phyloP scores from a whole-genome alignment of 345 rosid species.

The Arabidopsis thaliana region TAIR10.1 NC_003074.8:22665501-22666000 shows the following conservation, averaged over 20 bases:
- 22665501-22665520: constrained; percentile 45
- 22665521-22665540: constrained; percentile 11
- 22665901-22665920: background rate
- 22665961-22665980: background rate
- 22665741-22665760: constrained; percentile 30
- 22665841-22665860: constrained; percentile 3
- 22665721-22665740: constrained; percentile 10
- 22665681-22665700: constrained; percentile 42
- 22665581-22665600: background rate
- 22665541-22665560: constrained; percentile 4
- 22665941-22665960: background rate
- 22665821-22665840: constrained; percentile 25
- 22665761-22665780: too few species aligned
- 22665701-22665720: constrained; percentile 43
- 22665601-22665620: background rate
- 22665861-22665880: constrained; percentile 6
- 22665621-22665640: constrained; percentile 24
- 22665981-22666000: background rate
- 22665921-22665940: background rate
- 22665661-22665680: constrained; percentile 12
- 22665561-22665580: background rate
- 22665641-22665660: constrained; percentile 12
- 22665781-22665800: too few species aligned
- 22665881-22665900: background rate
- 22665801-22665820: too few species aligned